Evolutionary conservation across 164 flowering plant genomes (phyloP), one percentile per base, ranked within the genome.

Genomic region (Liquidambar formosana): DNA sequence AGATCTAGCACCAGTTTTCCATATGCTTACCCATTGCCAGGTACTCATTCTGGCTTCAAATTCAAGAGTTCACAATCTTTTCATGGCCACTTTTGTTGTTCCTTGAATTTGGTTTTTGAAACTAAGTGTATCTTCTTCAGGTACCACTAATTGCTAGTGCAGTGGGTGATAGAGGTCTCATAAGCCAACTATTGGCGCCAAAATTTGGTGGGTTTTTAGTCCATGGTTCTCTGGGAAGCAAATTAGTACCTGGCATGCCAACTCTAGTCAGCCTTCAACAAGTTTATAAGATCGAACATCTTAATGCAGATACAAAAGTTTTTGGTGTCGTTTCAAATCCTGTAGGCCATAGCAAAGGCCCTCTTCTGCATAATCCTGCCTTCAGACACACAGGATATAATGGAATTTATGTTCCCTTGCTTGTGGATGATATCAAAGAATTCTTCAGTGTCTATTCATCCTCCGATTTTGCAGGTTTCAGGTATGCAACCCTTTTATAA

Each of bases 341-440:
- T 1, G 73, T 80, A 10, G 68, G 80, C 48, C 80, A 80, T 43
- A 80, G 83, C 75, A 80, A 80, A 69, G 64, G 76, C n/a, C 83
- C 83, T 58, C 53, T 61, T 19, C 38, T 80, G 59, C 68, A 77
- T 56, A 80, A 80, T 61, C 57, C 73, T 18, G 52, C 78, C 13
- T 74, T 77, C 61, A 80, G 64, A 54, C 54, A 59, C 11, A 58
- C 46, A 5, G 66, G 73, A 16, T 75, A 38, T 61, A 72, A 80
- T 66, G 83, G 76, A 33, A 48, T 77, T 64, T 80, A 80, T 44
- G 66, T 77, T 15, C 83, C 75, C 16, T 48, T 80, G 71, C 63
- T 80, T 61, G 83, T 80, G 2, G 83, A 80, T 48, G 63, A 68
- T 59, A 57, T 77, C 21, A 54, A 64, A 19, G 54, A 74, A 22